A percentile compares a stretch with the other conserved stretches of the same genome.
Evolutionary conservation across 352 stramenopile genomes (phyloP).

Genomic region (Pythium brachiatum): DNA sequence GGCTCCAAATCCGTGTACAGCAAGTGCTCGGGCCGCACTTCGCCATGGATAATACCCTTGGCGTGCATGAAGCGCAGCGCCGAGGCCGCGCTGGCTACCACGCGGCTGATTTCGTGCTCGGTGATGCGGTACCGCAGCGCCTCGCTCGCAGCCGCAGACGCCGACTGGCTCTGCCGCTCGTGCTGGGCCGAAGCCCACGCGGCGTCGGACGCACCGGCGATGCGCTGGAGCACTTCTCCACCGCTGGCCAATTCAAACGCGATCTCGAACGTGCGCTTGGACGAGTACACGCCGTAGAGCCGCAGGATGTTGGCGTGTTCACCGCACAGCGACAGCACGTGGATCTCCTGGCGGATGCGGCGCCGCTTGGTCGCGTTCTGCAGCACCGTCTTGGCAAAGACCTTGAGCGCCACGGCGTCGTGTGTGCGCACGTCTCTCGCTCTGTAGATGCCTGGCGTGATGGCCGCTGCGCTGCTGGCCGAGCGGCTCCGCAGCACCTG

Average conservation of each 20-base stretch:
- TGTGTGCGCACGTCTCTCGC: constrained; percentile 53
- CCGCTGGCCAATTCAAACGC: constrained; percentile 73
- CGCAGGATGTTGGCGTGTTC: constrained; percentile 64
- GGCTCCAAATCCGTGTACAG: constrained; percentile 67
- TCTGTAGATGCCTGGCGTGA: constrained; percentile 55
- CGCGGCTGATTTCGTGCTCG: constrained; percentile 56
- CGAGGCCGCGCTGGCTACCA: constrained; percentile 38
- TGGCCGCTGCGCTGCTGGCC: neutral
- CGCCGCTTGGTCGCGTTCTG: constrained; percentile 37
- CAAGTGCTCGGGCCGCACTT: constrained; percentile 72
- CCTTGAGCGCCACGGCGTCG: constrained; percentile 71
- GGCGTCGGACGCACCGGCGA: constrained; percentile 18
- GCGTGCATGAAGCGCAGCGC: constrained; percentile 63
- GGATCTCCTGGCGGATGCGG: constrained; percentile 70
- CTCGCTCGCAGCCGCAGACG: neutral
- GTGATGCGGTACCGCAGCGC: constrained; percentile 31
- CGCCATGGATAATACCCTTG: constrained; percentile 51
- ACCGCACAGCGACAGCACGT: constrained; percentile 43
- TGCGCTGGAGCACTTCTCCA: constrained; percentile 50
- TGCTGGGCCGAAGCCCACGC: too few species aligned
- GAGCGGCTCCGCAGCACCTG: neutral
- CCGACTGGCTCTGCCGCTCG: neutral
- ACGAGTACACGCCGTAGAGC: constrained; percentile 60
- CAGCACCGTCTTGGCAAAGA: constrained; percentile 56
- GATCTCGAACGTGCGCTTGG: constrained; percentile 52